These are phyloP conservation scores for Atkinsonella hypoxylon DNA, from an alignment of 2,329 filamentous ascomycete genomes.

Conservation along the genomic window DNA sequence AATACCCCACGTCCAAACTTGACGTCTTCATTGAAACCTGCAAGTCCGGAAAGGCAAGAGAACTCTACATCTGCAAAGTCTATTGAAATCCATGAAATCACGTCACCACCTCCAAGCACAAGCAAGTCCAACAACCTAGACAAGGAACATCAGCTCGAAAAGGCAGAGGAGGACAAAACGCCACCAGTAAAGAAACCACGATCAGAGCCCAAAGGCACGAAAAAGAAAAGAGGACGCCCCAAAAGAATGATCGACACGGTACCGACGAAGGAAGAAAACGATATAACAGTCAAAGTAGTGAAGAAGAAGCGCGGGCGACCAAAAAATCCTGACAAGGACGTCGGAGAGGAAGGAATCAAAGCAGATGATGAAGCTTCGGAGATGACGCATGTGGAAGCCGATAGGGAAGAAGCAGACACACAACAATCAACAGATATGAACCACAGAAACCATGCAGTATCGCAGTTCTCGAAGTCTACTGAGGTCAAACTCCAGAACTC, in stretches of 20 bases:
- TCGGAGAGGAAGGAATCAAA: not conserved
- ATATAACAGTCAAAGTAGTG: not conserved
- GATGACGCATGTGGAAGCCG: not conserved
- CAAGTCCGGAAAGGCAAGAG: not conserved
- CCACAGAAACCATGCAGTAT: not conserved
- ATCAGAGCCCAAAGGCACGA: slow-evolving; percentile 10
- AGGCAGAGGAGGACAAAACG: slow-evolving; percentile 9
- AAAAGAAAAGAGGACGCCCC: slow-evolving; percentile 21
- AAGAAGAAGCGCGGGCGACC: slow-evolving; percentile 32
- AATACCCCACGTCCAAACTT: slow-evolving; percentile 18
- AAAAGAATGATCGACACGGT: slow-evolving; percentile 12
- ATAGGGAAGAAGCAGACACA: not conserved
- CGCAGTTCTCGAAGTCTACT: not conserved
- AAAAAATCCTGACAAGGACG: slow-evolving; percentile 18
- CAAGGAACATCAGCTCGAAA: not conserved
- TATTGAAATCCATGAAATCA: not conserved
- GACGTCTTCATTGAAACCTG: not conserved
- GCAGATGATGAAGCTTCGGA: not conserved
- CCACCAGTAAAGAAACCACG: slow-evolving; percentile 6
- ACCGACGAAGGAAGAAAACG: slow-evolving; percentile 4
- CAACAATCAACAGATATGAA: not conserved
- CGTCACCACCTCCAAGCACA: not conserved
- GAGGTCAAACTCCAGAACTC: not conserved
- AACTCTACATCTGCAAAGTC: not conserved
- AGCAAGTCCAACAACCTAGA: not conserved